A percentile compares a stretch with the other conserved stretches of the same genome.
Evolutionary conservation across 805 yeast genomes (phyloP).

Genomic region (Candida arabinofermentans): DNA sequence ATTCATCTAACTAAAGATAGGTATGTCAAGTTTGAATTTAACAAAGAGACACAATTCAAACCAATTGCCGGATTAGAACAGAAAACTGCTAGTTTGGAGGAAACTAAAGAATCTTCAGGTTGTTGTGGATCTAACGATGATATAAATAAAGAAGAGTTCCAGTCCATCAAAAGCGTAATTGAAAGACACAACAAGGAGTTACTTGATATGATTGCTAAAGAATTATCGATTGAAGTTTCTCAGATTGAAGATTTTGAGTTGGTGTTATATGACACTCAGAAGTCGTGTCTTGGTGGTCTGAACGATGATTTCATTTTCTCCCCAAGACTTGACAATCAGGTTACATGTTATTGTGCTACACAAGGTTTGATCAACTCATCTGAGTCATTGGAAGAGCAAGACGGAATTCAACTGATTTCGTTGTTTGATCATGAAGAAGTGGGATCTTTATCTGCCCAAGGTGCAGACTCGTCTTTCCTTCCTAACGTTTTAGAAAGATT

Average conservation of each 20-base stretch:
- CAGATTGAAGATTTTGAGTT: slow-evolving; percentile 89
- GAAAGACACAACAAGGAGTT: slow-evolving; percentile 76
- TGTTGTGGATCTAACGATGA: slow-evolving; percentile 36
- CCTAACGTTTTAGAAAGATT: slow-evolving; percentile 75
- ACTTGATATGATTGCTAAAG: slow-evolving; percentile 63
- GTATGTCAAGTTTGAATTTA: slow-evolving; percentile 77
- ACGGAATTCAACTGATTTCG: slow-evolving; percentile 69
- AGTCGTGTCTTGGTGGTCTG: slow-evolving; percentile 80
- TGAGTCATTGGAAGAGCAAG: slow-evolving; percentile 36
- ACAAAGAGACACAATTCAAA: slow-evolving; percentile 78
- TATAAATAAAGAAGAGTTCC: slow-evolving; percentile 51
- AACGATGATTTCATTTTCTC: slow-evolving; percentile 88
- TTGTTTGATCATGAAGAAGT: slow-evolving; percentile 95
- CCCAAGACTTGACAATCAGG: slow-evolving; percentile 87
- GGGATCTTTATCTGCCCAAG: slow-evolving; percentile 92
- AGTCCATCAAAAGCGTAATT: slow-evolving; percentile 58
- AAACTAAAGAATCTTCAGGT: slow-evolving; percentile 23
- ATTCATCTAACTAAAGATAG: slow-evolving; percentile 83
- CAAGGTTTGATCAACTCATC: slow-evolving; percentile 57
- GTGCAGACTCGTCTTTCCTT: slow-evolving; percentile 90
- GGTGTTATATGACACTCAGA: slow-evolving; percentile 79
- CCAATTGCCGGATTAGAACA: slow-evolving; percentile 73
- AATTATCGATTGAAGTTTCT: slow-evolving; percentile 45
- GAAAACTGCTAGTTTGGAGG: slow-evolving; percentile 1
- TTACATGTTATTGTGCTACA: slow-evolving; percentile 79